A percentile compares a stretch with the other conserved stretches of the same genome.
Conservation (phyloP, 2,329 filamentous ascomycete genomes). For the Blastomyces silverae region DNA sequence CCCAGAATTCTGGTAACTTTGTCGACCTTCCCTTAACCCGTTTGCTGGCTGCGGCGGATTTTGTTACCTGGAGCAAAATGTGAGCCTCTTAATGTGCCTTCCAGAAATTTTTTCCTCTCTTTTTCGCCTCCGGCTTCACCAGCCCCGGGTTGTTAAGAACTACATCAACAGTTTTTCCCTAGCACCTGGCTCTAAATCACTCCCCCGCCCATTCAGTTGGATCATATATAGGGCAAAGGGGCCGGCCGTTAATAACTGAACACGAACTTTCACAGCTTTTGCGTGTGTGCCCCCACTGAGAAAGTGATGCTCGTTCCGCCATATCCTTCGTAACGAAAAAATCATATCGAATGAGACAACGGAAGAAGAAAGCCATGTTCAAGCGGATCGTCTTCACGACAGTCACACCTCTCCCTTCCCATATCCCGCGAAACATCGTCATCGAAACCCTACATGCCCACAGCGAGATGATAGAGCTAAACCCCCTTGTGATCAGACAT, state of each 20-base stretch:
- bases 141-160: too few species aligned
- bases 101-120: too few species aligned
- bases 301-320: too few species aligned
- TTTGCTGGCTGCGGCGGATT: background rate
- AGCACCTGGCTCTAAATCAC: too few species aligned
- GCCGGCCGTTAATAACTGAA: too few species aligned
- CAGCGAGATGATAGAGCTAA: conserved; percentile 77
- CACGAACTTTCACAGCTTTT: background rate
- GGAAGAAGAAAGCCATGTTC: conserved; percentile 48
- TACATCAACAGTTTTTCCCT: too few species aligned
- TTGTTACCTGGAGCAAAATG: too few species aligned
- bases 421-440: conserved; percentile 62
- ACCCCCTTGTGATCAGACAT: conserved; percentile 70
- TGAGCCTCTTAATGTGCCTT: too few species aligned
- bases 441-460: conserved; percentile 71
- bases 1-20: background rate
- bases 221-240: background rate
- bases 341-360: background rate
- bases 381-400: conserved; percentile 67
- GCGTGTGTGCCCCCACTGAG: too few species aligned
- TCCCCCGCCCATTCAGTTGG: too few species aligned
- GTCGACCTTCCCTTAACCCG: background rate
- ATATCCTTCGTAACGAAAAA: background rate
- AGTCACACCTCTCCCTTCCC: conserved; percentile 66
- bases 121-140: background rate